Base-by-base conservation (phyloP, 2,329 filamentous ascomycete species). In the Epichloe brachyelytri region DNA sequence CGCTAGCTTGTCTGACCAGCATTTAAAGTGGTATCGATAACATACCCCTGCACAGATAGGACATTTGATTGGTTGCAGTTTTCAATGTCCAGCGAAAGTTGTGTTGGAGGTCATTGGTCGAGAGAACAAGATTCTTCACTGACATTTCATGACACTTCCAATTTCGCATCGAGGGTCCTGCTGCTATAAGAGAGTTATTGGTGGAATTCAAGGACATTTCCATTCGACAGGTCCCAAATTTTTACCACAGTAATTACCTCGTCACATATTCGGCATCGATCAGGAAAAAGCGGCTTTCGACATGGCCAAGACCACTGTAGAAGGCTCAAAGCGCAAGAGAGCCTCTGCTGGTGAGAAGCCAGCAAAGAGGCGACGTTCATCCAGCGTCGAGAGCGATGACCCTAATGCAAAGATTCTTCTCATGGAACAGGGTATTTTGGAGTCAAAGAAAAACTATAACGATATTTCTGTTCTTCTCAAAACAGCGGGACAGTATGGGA, bases 371-470 rank as follows among this genome's bases (percentile, higher is more conserved):
- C 62, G 71, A 15, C 73, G 74, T 55, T 69, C 73, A 51, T 68
- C 77, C 55, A 68, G 69, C 66, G 58, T 56, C 55, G 72, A 74
- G 49, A 64, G 67, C 41, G 70, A 76, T 55, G 77, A 82, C 62
- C 65, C 72, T 44, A 78, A 84, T 63, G 75, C 78, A 51, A 77
- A 80, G 55, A 86, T 95, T 53, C 69, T 91, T 41, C 70, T 80
- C 50, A 77, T 96, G 50, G 90, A 96, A 70, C 75, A 80, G 56
- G 83, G 86, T 52, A 89, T 97, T 51, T 70, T 89, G 55, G 83
- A 93, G 66, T 95, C 89, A 47, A 86, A 82, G 62, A 88, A 89
- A 66, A 80, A 95, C 68, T 95, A 94, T 75, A 95, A 95, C 73
- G 88, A 95, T 63, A 91, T 97, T 61, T 77, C 80, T 7, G 79